Evolutionary conservation across 2,329 filamentous ascomycete species (phyloP).

Genomic region (Talaromyces marneffei): DNA sequence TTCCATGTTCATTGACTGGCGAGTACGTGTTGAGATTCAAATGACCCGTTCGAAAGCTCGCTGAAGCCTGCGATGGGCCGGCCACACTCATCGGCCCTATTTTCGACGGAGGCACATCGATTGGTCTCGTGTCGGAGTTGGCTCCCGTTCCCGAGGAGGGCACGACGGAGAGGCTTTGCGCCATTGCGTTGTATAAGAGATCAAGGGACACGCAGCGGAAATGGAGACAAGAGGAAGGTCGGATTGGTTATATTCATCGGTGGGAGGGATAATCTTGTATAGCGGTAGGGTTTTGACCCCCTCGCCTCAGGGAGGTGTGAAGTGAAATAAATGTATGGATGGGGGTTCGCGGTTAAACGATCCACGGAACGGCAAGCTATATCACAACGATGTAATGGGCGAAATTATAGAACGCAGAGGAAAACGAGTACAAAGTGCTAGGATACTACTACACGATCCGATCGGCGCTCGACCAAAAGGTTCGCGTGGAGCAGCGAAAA

Average conservation of each 20-base stretch:
- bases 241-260: neutral
- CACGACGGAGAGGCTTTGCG: slow-evolving; percentile 8
- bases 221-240: neutral
- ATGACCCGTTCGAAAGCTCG: slow-evolving; percentile 38
- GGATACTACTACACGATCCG: neutral
- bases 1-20: slow-evolving; percentile 88
- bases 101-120: slow-evolving; percentile 1
- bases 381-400: neutral
- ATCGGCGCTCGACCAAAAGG: neutral
- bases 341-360: neutral
- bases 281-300: neutral
- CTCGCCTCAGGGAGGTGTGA: neutral
- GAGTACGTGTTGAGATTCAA: slow-evolving; percentile 63
- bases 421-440: neutral
- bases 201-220: neutral
- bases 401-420: neutral
- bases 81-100: slow-evolving; percentile 16
- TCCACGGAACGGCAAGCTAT: neutral
- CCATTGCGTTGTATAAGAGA: neutral
- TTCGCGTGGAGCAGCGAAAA: slow-evolving; percentile 1
- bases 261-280: neutral
- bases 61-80: slow-evolving; percentile 17
- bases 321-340: neutral
- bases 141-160: slow-evolving; percentile 1
- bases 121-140: slow-evolving; percentile 6